Evolutionary conservation across 805 yeast genomes (phyloP), one percentile per base, ranked within the genome.

Genomic region (Metschnikowia borealis): DNA sequence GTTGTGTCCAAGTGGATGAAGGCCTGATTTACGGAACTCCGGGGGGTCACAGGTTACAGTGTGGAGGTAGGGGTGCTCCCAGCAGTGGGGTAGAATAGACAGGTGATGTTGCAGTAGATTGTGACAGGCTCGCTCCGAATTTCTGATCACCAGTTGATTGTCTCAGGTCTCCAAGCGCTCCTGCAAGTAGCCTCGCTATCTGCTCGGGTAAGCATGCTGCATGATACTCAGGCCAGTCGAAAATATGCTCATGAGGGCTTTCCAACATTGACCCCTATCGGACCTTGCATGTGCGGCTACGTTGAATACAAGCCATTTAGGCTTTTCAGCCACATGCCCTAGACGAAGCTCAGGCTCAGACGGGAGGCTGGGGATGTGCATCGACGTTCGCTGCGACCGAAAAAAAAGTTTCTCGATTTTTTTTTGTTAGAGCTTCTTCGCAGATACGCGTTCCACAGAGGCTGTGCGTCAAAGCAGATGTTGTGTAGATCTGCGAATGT

Each of bases 141-240:
- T 37, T 7, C 29, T 26, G 29, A 17, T 14, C 11, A 20, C 36
- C 35, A 7, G 36, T 31, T 20, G 26, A 41, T 41, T 41, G 44
- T 41, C 36, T 41, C 18, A 23, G 10, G 14, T 41, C 44, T 41
- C 44, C 36, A 32, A 18, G 36, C 36, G 17, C 32, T 41, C 44
- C 44, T 41, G 31, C 31, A 21, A 41, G 29, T 10, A 18, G n/a
- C 17, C 31, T 41, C 44, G 44, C 44, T 41, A 31, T 41, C 36
- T 41, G 36, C 44, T 41, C 36, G 44, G 44, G 44, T 41, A 41
- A 20, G 41, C 41, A 23, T 38, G 31, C 41, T 38, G 44, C 44
- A 32, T n/a, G 44, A 7, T 14, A 8, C 14, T 10, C 29, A 14
- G 36, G 26, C 36, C 13, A 41, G 17, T 38, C n/a, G 17, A 6